A percentile compares a stretch with the other conserved stretches of the same genome.
Evolutionary conservation across 805 yeast species (phyloP).

Genomic region (Komagataella pseudopastoris): DNA sequence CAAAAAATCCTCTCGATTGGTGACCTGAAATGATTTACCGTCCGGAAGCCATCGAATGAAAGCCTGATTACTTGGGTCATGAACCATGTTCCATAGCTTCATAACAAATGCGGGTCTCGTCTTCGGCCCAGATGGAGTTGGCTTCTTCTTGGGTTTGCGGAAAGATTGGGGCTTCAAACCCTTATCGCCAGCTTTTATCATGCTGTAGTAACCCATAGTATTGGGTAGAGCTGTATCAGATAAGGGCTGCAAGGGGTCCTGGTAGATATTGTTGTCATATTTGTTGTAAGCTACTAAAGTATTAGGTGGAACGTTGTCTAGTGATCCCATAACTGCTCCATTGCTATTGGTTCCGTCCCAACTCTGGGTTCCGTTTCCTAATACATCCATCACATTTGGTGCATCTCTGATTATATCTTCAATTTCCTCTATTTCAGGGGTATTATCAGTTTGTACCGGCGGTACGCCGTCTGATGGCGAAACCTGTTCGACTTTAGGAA

Average conservation of each 20-base stretch:
- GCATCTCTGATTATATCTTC: background rate
- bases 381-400: background rate
- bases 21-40: conserved; percentile 77
- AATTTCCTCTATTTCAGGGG: background rate
- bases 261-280: background rate
- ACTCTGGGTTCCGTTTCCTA: background rate
- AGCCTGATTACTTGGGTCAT: conserved; percentile 56
- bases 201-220: background rate
- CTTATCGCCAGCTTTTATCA: background rate
- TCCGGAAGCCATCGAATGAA: conserved; percentile 77
- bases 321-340: background rate
- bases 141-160: conserved; percentile 6
- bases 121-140: conserved; percentile 20
- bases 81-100: conserved; percentile 93
- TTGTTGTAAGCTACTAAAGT: background rate
- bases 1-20: conserved; percentile 76
- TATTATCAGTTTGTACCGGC: background rate
- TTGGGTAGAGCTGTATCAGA: background rate
- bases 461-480: background rate
- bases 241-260: background rate
- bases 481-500: background rate
- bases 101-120: conserved; percentile 81
- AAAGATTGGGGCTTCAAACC: background rate
- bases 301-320: background rate
- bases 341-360: background rate